phyloP scores from a whole-genome alignment of 2,329 filamentous ascomycete species.

The Epichloe sp. region DNA sequence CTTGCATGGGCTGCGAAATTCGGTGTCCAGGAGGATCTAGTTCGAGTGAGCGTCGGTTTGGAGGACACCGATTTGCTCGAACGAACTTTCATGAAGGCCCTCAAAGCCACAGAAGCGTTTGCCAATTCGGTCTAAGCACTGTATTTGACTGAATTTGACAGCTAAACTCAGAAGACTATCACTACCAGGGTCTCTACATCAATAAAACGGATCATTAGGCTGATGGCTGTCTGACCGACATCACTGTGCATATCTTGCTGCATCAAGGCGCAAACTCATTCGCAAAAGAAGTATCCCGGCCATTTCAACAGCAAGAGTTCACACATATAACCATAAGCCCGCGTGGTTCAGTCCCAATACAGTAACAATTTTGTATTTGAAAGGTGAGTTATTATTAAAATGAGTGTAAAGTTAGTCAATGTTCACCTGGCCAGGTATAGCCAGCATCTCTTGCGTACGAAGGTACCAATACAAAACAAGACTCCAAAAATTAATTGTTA shows the following conservation, averaged over 20 bases:
- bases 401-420: too few relatives aligned
- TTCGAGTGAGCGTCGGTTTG: conserved; percentile 80
- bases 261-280: not conserved
- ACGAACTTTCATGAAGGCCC: conserved; percentile 51
- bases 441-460: too few relatives aligned
- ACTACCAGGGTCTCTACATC: not conserved
- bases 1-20: conserved; percentile 78
- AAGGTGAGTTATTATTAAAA: not conserved
- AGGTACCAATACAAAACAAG: too few relatives aligned
- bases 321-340: not conserved
- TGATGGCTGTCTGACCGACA: not conserved
- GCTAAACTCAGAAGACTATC: not conserved
- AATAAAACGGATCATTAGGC: not conserved
- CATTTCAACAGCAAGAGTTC: not conserved
- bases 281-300: not conserved
- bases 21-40: conserved; percentile 66
- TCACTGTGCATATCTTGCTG: not conserved
- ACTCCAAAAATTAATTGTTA: not conserved
- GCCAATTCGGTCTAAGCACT: not conserved
- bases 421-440: too few relatives aligned
- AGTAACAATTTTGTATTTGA: not conserved
- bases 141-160: not conserved
- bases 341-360: not conserved
- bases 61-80: conserved; percentile 61
- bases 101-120: conserved; percentile 38